Conservation (phyloP, 371 early-diverging fungal genomes). For the Apophysomyces sp. region DNA sequence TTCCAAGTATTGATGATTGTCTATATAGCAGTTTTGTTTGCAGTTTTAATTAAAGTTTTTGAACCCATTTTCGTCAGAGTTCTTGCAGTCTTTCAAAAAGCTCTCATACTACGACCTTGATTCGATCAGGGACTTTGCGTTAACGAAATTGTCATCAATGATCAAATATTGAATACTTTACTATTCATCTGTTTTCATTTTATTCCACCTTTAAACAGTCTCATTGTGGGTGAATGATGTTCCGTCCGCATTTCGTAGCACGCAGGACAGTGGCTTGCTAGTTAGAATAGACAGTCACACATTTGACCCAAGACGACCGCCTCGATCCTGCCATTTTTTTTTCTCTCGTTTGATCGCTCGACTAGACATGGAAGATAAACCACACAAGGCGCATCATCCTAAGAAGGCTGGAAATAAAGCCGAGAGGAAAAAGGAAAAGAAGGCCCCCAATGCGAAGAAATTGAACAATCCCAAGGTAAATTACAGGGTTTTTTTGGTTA, state of each 20-base stretch:
- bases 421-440: constrained; percentile 72
- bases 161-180: too few species aligned
- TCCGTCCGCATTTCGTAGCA: not conserved
- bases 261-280: not conserved
- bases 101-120: too few species aligned
- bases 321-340: constrained; percentile 3
- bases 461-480: constrained; percentile 88
- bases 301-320: not conserved
- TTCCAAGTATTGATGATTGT: too few species aligned
- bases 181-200: too few species aligned
- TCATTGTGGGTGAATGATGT: not conserved
- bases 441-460: constrained; percentile 64
- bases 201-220: too few species aligned
- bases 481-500: not conserved
- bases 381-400: constrained; percentile 83
- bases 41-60: too few species aligned
- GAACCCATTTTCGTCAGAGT: too few species aligned
- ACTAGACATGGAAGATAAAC: constrained; percentile 50
- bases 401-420: constrained; percentile 87
- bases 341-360: not conserved
- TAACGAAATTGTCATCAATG: too few species aligned
- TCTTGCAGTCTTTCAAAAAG: too few species aligned
- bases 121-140: too few species aligned
- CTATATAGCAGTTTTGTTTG: too few species aligned
- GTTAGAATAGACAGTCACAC: constrained; percentile 1